These are phyloP conservation scores for Davidsoniella virescens DNA, from an alignment of 2,329 filamentous ascomycete genomes.

Conservation along the genomic window DNA sequence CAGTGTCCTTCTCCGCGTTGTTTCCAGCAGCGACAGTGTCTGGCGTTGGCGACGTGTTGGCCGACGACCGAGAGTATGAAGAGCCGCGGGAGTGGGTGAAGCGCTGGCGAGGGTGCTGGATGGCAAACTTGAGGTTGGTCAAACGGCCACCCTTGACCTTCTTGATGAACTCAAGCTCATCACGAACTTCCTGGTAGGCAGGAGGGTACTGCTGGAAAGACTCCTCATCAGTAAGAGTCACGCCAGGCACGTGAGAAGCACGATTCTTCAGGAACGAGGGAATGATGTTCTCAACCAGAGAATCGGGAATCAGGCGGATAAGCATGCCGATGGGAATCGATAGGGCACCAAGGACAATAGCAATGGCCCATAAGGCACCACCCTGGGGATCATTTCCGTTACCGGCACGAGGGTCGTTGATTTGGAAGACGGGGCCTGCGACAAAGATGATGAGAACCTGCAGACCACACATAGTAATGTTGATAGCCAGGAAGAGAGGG, in stretches of 20 bases:
- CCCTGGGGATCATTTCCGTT: slow-evolving; percentile 38
- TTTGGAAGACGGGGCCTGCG: slow-evolving; percentile 66
- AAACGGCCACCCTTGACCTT: slow-evolving; percentile 66
- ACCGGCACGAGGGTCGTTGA: slow-evolving; percentile 22
- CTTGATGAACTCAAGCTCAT: slow-evolving; percentile 68
- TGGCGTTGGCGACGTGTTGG: slow-evolving; percentile 39
- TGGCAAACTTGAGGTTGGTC: slow-evolving; percentile 64
- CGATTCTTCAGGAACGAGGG: slow-evolving; percentile 36
- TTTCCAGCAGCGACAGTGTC: background rate
- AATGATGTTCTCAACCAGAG: slow-evolving; percentile 37
- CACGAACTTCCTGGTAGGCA: slow-evolving; percentile 56
- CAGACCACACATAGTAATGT: slow-evolving; percentile 70
- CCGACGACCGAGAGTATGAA: slow-evolving; percentile 45
- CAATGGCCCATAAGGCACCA: slow-evolving; percentile 72
- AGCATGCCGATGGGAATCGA: slow-evolving; percentile 71
- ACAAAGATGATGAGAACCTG: slow-evolving; percentile 84
- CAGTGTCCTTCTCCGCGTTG: slow-evolving; percentile 32
- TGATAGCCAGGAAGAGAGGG: slow-evolving; percentile 78
- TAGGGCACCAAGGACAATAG: slow-evolving; percentile 65
- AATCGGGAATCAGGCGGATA: slow-evolving; percentile 71
- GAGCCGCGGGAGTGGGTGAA: slow-evolving; percentile 35
- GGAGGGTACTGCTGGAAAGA: slow-evolving; percentile 52
- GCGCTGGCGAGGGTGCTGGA: slow-evolving; percentile 52
- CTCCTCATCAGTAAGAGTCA: slow-evolving; percentile 51
- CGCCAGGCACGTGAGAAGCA: slow-evolving; percentile 29